Percentiles rank a stretch among this genome's conserved stretches.
Conservation (phyloP, 352 stramenopile species). For the Globisporangium solare region DNA sequence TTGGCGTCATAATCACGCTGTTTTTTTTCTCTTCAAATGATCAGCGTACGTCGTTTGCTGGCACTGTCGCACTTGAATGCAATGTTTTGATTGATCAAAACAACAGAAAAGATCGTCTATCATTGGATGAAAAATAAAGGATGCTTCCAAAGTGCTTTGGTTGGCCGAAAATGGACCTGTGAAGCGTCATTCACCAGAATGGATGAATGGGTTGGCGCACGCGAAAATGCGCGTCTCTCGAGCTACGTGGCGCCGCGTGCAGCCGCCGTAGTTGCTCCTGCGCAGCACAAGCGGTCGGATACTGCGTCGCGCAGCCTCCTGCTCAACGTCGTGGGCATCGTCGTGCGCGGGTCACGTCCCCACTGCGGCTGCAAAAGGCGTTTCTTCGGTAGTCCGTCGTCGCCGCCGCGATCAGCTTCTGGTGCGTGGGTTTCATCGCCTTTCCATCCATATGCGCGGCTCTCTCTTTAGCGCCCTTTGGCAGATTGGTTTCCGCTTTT, state of each 20-base stretch:
- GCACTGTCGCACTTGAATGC: too few relatives aligned
- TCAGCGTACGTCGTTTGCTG: neutral
- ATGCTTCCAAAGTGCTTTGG: too few relatives aligned
- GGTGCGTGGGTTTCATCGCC: neutral
- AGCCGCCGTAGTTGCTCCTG: too few relatives aligned
- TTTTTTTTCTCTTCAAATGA: neutral
- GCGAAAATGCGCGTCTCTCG: too few relatives aligned
- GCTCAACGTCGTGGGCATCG: too few relatives aligned
- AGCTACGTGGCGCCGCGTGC: too few relatives aligned
- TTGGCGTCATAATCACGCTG: neutral
- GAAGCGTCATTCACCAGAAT: neutral
- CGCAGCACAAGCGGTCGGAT: too few relatives aligned
- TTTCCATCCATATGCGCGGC: neutral
- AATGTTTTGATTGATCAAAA: too few relatives aligned
- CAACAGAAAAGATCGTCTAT: neutral
- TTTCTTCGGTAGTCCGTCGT: neutral
- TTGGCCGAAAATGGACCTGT: conserved; percentile 4
- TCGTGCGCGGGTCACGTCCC: too few relatives aligned
- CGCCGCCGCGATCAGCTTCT: too few relatives aligned
- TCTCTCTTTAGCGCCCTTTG: neutral
- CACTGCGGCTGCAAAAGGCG: neutral
- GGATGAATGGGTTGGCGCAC: too few relatives aligned
- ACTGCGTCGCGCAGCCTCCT: too few relatives aligned
- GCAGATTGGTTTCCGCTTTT: neutral
- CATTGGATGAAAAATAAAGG: neutral